Conservation (phyloP, 1,284 basidiomycete genomes). For the Cutaneotrichosporon dermatis region DNA sequence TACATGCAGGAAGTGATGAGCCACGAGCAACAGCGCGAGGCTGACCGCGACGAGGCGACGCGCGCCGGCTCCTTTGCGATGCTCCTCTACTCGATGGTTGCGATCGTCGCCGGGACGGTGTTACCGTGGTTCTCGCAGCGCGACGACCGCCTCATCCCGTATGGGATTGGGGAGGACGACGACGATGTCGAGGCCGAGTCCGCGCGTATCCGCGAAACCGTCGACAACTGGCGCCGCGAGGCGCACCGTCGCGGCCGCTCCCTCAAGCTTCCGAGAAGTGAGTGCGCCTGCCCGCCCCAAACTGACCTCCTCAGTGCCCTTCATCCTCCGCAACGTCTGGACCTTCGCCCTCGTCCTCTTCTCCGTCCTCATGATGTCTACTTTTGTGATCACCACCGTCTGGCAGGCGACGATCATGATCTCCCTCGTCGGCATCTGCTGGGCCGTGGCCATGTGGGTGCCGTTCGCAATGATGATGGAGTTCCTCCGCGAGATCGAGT, state of each 20-base stretch:
- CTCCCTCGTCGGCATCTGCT: conserved; percentile 79
- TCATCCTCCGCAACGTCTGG: conserved; percentile 88
- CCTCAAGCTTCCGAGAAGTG: conserved; percentile 65
- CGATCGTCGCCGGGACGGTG: conserved; percentile 72
- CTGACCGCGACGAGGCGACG: conserved; percentile 74
- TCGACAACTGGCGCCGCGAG: conserved; percentile 77
- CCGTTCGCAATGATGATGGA: conserved; percentile 75
- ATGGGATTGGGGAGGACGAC: conserved; percentile 51
- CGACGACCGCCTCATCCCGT: conserved; percentile 63
- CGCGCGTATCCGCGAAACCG: conserved; percentile 61
- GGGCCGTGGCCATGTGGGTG: conserved; percentile 93
- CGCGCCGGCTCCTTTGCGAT: conserved; percentile 83
- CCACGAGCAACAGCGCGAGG: conserved; percentile 63
- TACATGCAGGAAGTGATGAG: conserved; percentile 90
- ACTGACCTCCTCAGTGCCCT: conserved; percentile 56
- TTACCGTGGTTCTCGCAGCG: conserved; percentile 77
- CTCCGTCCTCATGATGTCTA: conserved; percentile 68
- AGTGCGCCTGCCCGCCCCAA: conserved; percentile 1
- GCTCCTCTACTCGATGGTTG: conserved; percentile 76
- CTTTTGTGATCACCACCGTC: conserved; percentile 75
- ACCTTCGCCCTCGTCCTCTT: conserved; percentile 76
- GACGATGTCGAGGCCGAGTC: conserved; percentile 59
- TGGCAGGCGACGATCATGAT: conserved; percentile 75
- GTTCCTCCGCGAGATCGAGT: conserved; percentile 76
- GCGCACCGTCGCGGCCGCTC: conserved; percentile 66